phyloP scores from a whole-genome alignment of 768 basidiomycete genomes.

The Pisolithus microcarpus region DNA sequence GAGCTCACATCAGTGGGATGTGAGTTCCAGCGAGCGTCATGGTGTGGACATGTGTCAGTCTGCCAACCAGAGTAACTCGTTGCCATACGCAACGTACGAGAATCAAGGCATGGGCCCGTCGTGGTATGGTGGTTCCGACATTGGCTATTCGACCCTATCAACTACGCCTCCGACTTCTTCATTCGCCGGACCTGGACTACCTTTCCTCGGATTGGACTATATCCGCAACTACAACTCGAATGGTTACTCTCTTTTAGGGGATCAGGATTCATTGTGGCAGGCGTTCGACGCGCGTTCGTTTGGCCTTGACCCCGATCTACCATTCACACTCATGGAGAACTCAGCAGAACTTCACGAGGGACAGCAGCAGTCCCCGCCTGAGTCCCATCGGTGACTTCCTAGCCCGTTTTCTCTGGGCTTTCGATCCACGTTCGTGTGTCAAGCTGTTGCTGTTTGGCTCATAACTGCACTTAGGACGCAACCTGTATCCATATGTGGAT shows the following conservation, averaged over 20 bases:
- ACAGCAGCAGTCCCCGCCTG: slow-evolving; percentile 22
- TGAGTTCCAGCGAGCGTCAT: slow-evolving; percentile 31
- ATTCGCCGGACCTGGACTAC: slow-evolving; percentile 68
- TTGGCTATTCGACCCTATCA: slow-evolving; percentile 39
- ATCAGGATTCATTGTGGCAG: slow-evolving; percentile 42
- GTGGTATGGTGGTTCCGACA: slow-evolving; percentile 29
- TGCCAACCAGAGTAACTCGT: slow-evolving; percentile 25
- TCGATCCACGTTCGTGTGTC: slow-evolving; percentile 3
- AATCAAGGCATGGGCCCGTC: slow-evolving; percentile 34
- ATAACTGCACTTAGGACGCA: no score
- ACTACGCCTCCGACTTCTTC: slow-evolving; percentile 55
- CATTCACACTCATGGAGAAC: slow-evolving; percentile 50
- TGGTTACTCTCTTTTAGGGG: slow-evolving; percentile 25
- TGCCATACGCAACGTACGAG: slow-evolving; percentile 42
- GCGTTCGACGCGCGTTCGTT: slow-evolving; percentile 70
- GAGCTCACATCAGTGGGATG: slow-evolving; percentile 38
- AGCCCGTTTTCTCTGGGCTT: slow-evolving; percentile 2
- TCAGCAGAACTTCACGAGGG: slow-evolving; percentile 24
- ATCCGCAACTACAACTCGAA: slow-evolving; percentile 69
- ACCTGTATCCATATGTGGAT: slow-evolving; percentile 27
- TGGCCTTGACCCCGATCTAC: slow-evolving; percentile 69
- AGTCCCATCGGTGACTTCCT: slow-evolving; percentile 13
- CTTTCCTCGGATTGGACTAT: slow-evolving; percentile 78
- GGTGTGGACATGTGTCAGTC: slow-evolving; percentile 40
- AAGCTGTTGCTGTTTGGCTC: background rate